Evolutionary conservation across 768 basidiomycete species (phyloP).

Genomic region (Hericium coralloides): DNA sequence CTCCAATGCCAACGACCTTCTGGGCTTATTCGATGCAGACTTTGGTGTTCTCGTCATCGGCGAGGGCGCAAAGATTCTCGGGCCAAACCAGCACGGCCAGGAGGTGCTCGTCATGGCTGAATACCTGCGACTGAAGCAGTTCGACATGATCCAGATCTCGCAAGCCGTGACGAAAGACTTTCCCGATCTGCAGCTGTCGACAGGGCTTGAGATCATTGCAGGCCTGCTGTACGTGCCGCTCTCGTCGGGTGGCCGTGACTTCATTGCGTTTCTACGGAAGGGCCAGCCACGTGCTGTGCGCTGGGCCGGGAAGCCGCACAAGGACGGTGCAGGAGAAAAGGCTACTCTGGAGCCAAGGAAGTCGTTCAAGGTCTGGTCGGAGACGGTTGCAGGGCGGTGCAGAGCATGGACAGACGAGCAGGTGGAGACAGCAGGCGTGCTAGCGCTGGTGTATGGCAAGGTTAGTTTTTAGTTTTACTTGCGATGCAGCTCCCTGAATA

Average conservation of each 20-base stretch:
- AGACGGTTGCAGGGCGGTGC: conserved; percentile 59
- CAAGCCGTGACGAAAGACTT: conserved; percentile 62
- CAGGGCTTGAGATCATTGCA: conserved; percentile 11
- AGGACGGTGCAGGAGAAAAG: conserved; percentile 27
- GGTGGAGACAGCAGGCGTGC: conserved; percentile 70
- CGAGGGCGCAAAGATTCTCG: conserved; percentile 63
- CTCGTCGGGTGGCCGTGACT: conserved; percentile 64
- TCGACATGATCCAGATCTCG: conserved; percentile 59
- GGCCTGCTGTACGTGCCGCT: conserved; percentile 52
- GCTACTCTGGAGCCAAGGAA: conserved; percentile 60
- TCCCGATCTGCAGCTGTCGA: conserved; percentile 56
- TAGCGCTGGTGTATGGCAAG: conserved; percentile 74
- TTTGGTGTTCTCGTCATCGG: conserved; percentile 65
- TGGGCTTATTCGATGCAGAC: conserved; percentile 72
- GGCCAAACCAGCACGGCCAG: conserved; percentile 62
- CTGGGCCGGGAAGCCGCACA: conserved; percentile 74
- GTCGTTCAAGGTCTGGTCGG: conserved; percentile 75
- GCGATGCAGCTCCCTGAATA: not conserved
- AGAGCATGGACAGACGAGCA: conserved; percentile 78
- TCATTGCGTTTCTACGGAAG: conserved; percentile 73
- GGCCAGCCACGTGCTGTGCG: conserved; percentile 63
- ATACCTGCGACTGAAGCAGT: conserved; percentile 67
- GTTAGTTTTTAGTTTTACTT: conserved; percentile 19
- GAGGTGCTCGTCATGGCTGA: conserved; percentile 75
- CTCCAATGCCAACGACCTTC: conserved; percentile 70